Evolutionary conservation across 208 protist genomes (phyloP), one percentile per base, ranked within the genome.

Genomic region (Leishmania tropica): DNA sequence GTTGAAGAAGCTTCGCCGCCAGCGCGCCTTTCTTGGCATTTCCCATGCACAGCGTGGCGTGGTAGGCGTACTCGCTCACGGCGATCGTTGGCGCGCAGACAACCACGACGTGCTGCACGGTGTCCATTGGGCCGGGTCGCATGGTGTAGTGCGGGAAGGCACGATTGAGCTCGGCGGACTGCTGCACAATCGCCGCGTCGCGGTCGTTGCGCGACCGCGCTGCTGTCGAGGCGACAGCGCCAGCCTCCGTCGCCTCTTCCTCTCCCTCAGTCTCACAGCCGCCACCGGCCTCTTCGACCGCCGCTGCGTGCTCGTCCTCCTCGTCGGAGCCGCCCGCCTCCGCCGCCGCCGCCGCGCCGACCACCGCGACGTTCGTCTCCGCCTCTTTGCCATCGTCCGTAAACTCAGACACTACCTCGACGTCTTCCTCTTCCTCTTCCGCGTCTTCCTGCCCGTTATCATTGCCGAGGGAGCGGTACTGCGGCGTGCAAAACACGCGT

Each of bases 21-120:
- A 89, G 75, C 64, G 87, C 84, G 4, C 92, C 92, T 60, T 92
- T 93, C 80, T 93, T 93, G 4, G 83, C 76, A 21, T 70, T 88
- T 2, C 81, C 83, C 64, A 83, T 83, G 15, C 62, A 83, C 13
- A 95, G 79, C 53, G 88, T 83, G 8, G 79, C 67, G 56, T 89
- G 88, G 51, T 88, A 90, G 58, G 86, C 81, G 82, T 93, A 93
- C 17, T 84, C 74, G 54, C 82, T 77, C 11, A 94, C 68, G n/a
- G 82, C 81, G 65, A 81, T 79, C 73, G 89, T 81, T 3, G 90
- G 90, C 31, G 88, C 88, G 76, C 88, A 92, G 54, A 94, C 88
- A 42, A 76, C 76, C 5, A 92, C 76, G 40, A 83, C 90, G 76
- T 94, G 88, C 42, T 83, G 79, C 45, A 94, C 83, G 24, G 74